phyloP scores from a whole-genome alignment of 2,329 filamentous ascomycete genomes.

The Aspergillus transmontanensis region DNA sequence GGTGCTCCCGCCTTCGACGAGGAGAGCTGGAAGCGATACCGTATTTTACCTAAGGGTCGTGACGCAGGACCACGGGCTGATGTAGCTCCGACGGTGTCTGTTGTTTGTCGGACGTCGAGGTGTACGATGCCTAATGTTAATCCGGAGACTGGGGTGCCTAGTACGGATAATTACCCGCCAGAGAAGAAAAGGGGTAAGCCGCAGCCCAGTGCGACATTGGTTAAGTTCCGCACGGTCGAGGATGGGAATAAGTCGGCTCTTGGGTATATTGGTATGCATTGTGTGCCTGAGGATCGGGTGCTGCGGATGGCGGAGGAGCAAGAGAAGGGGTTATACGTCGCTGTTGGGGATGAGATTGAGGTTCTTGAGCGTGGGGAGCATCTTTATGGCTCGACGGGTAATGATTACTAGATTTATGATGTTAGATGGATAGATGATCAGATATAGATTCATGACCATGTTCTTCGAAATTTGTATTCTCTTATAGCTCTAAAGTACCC shows the following conservation, averaged over 20 bases:
- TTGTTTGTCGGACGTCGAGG: slow-evolving; percentile 27
- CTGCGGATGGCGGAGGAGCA: slow-evolving; percentile 17
- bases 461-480: background rate
- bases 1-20: slow-evolving; percentile 22
- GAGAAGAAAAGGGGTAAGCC: slow-evolving; percentile 23
- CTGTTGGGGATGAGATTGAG: slow-evolving; percentile 24
- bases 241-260: slow-evolving; percentile 21
- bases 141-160: slow-evolving; percentile 19
- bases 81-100: slow-evolving; percentile 18
- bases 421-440: background rate
- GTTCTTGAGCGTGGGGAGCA: slow-evolving; percentile 23
- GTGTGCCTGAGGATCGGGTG: slow-evolving; percentile 23
- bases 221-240: slow-evolving; percentile 22
- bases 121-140: slow-evolving; percentile 28
- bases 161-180: slow-evolving; percentile 5
- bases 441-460: background rate
- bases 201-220: slow-evolving; percentile 25
- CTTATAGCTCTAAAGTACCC: too few species aligned
- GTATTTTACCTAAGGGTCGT: slow-evolving; percentile 13
- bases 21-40: slow-evolving; percentile 25
- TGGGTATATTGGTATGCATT: slow-evolving; percentile 28
- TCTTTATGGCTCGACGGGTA: slow-evolving; percentile 23
- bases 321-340: slow-evolving; percentile 16
- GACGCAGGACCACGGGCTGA: slow-evolving; percentile 7
- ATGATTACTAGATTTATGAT: slow-evolving; percentile 19